Evolutionary conservation across 1,284 basidiomycete genomes (phyloP).

Genomic region (Schizophyllum amplum): DNA sequence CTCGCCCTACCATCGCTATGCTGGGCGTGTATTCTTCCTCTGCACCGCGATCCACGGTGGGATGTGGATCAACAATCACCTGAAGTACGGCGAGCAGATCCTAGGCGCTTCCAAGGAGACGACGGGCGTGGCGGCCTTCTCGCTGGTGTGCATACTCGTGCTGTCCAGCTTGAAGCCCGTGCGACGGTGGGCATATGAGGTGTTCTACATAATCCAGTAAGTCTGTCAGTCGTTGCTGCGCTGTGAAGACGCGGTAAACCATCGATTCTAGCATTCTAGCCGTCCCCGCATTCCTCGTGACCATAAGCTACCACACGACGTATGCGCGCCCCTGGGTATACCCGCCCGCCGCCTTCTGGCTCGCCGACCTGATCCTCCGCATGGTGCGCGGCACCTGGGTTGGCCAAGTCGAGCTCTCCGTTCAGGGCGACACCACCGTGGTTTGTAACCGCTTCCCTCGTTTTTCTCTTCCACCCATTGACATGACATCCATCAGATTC

Average conservation of each 20-base stretch:
- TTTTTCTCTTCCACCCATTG: background rate
- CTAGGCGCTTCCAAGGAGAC: conserved; percentile 61
- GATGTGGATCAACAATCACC: conserved; percentile 50
- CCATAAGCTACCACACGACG: conserved; percentile 72
- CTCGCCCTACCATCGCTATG: conserved; percentile 60
- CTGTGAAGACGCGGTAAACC: background rate
- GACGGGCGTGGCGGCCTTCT: conserved; percentile 56
- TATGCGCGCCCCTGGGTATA: conserved; percentile 74
- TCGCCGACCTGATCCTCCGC: conserved; percentile 66
- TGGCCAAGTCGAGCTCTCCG: conserved; percentile 65
- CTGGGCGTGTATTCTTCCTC: conserved; percentile 51
- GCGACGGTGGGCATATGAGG: conserved; percentile 36
- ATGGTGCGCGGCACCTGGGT: conserved; percentile 54
- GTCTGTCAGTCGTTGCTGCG: conserved; percentile 15
- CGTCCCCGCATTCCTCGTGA: conserved; percentile 69
- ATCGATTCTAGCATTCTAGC: conserved; percentile 37
- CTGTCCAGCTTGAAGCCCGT: conserved; percentile 38
- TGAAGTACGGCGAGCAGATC: conserved; percentile 41
- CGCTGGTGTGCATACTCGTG: conserved; percentile 44
- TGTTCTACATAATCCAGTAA: conserved; percentile 46
- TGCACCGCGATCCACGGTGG: conserved; percentile 44
- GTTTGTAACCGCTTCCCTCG: conserved; percentile 26
- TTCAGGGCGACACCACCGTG: conserved; percentile 61
- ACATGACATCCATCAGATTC: background rate
- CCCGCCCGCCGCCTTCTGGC: conserved; percentile 74